Percentiles rank a stretch among this genome's conserved stretches.
phyloP scores from a whole-genome alignment of 345 rosid species.

The Durio zibethinus region DNA sequence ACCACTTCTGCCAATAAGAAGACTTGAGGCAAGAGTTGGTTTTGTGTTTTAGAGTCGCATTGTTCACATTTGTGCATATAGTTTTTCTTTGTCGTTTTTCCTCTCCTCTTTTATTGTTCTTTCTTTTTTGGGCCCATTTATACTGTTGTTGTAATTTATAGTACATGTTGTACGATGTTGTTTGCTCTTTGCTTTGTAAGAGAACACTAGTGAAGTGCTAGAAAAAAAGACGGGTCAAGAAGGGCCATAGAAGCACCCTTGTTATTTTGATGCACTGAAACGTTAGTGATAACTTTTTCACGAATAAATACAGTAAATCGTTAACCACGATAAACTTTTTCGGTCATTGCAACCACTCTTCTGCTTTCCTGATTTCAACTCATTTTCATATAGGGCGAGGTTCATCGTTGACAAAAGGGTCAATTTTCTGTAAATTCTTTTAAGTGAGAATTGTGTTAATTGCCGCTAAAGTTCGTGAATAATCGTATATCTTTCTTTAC shows the following conservation, averaged over 20 bases:
- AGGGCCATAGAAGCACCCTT: constrained; percentile 8
- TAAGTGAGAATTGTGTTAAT: too few species aligned
- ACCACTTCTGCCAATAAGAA: constrained; percentile 3
- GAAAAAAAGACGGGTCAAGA: neutral
- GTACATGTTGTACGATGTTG: constrained; percentile 5
- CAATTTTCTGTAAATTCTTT: too few species aligned
- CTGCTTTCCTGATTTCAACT: neutral
- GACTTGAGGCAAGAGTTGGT: neutral
- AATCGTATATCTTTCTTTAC: too few species aligned
- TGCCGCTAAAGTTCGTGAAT: too few species aligned
- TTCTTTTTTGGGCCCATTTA: neutral
- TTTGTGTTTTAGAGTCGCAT: constrained; percentile 19
- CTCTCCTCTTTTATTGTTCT: neutral
- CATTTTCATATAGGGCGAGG: neutral
- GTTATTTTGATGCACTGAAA: constrained; percentile 26
- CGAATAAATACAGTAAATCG: constrained; percentile 13
- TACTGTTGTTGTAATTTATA: neutral
- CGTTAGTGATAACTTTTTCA: constrained; percentile 25
- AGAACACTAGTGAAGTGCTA: constrained; percentile 28
- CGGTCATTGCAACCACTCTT: neutral
- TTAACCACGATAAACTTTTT: neutral
- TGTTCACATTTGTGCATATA: constrained; percentile 37
- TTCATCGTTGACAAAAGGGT: too few species aligned
- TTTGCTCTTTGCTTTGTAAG: constrained; percentile 24
- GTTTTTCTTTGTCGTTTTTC: neutral